Evolutionary conservation across 1,284 basidiomycete genomes (phyloP).

Genomic region (Lentinus polychrous): DNA sequence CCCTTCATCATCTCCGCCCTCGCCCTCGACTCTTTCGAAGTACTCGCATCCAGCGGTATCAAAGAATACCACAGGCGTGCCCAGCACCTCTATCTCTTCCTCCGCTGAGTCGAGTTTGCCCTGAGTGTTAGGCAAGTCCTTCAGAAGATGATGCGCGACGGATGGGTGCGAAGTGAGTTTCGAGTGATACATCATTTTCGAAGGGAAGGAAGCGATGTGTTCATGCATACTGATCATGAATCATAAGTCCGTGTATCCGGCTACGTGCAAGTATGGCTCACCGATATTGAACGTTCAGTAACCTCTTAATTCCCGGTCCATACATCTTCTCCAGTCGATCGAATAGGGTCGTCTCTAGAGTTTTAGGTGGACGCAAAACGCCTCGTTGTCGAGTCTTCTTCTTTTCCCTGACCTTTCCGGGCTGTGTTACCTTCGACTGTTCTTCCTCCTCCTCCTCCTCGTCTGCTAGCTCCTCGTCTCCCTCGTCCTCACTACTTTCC

Average conservation of each 20-base stretch:
- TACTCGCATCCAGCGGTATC: slow-evolving; percentile 93
- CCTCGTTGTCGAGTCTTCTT: neutral
- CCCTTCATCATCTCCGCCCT: slow-evolving; percentile 70
- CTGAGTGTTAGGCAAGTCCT: slow-evolving; percentile 54
- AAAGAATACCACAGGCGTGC: slow-evolving; percentile 83
- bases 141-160: slow-evolving; percentile 67
- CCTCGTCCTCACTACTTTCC: neutral
- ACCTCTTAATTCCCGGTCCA: slow-evolving; percentile 75
- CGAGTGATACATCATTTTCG: slow-evolving; percentile 71
- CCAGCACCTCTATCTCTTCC: slow-evolving; percentile 64
- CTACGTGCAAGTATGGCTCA: slow-evolving; percentile 28
- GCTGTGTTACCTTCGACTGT: neutral
- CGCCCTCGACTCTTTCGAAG: slow-evolving; percentile 68
- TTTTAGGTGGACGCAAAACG: slow-evolving; percentile 54
- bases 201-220: slow-evolving; percentile 85
- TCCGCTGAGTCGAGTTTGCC: slow-evolving; percentile 41
- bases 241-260: neutral
- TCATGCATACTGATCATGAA: slow-evolving; percentile 68
- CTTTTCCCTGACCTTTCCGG: neutral
- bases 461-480: neutral
- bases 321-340: slow-evolving; percentile 87
- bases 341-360: slow-evolving; percentile 87
- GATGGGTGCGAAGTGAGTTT: slow-evolving; percentile 67
- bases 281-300: slow-evolving; percentile 87
- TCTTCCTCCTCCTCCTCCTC: neutral